phyloP scores from a whole-genome alignment of 1,284 basidiomycete species.

The Mycena sp. region DNA sequence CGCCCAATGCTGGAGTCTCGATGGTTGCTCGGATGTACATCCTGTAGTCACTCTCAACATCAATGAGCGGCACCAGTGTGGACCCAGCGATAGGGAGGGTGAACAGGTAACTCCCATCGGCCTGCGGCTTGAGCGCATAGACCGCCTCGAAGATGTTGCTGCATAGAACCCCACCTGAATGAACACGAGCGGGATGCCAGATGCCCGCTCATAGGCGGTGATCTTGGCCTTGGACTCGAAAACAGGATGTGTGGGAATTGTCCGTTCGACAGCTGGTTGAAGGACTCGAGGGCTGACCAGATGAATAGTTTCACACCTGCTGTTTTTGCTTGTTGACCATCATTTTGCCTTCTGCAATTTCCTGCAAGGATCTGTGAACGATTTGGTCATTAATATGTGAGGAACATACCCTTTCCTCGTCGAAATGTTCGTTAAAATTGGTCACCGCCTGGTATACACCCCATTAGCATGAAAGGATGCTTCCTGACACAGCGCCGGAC shows the following conservation, averaged over 20 bases:
- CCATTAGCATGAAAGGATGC: neutral
- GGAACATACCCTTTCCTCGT: neutral
- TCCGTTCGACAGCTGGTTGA: conserved; percentile 1
- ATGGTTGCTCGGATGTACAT: conserved; percentile 2
- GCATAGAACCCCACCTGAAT: conserved; percentile 24
- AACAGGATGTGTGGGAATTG: neutral
- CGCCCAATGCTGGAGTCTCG: neutral
- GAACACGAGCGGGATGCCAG: conserved; percentile 17
- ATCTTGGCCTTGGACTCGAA: conserved; percentile 28
- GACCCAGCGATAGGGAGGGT: neutral
- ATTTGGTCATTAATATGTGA: no score
- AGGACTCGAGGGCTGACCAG: conserved; percentile 21
- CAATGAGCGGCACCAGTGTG: conserved; percentile 1
- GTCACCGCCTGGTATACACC: conserved; percentile 3
- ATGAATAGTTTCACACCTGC: conserved; percentile 17
- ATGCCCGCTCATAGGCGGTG: conserved; percentile 11
- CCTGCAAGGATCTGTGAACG: conserved; percentile 15
- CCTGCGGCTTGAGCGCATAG: neutral
- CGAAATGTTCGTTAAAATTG: conserved; percentile 10
- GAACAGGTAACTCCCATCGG: neutral
- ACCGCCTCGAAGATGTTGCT: conserved; percentile 16
- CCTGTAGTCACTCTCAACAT: neutral
- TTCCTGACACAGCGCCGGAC: neutral
- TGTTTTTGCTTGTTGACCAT: conserved; percentile 19
- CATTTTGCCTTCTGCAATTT: conserved; percentile 22